phyloP scores from a whole-genome alignment of 169 alveolate species.

The Besnoitia besnoiti region DNA sequence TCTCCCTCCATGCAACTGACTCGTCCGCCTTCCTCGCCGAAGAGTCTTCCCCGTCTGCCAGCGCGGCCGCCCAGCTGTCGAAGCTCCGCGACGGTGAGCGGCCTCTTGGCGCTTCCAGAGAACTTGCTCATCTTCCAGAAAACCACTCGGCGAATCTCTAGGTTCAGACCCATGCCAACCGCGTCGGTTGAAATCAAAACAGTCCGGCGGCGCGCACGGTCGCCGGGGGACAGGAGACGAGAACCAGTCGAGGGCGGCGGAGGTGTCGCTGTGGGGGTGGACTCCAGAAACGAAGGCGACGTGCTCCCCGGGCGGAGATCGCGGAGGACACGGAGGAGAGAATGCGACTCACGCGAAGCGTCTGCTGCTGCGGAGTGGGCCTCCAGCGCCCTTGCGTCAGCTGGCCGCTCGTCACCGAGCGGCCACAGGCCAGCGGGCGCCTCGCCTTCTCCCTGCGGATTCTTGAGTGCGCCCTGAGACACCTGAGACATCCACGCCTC shows the following conservation, averaged over 20 bases:
- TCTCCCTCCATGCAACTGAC: constrained; percentile 54
- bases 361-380: no score
- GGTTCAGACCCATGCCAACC: constrained; percentile 94
- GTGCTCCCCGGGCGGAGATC: no score
- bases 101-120: constrained; percentile 75
- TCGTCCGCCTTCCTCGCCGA: constrained; percentile 59
- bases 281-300: no score
- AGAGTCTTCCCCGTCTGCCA: constrained; percentile 83
- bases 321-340: no score
- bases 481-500: no score
- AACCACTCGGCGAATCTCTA: constrained; percentile 86
- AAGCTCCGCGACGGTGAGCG: constrained; percentile 79
- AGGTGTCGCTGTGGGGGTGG: no score
- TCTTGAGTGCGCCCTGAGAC: no score
- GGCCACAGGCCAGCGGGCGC: no score
- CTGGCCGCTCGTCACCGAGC: no score
- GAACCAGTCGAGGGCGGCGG: not conserved
- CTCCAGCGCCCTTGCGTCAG: no score
- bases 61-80: constrained; percentile 93
- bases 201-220: constrained; percentile 59
- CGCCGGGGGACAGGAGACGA: not conserved
- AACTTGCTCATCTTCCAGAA: constrained; percentile 82
- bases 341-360: no score
- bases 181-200: constrained; percentile 91
- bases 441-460: no score